Base-by-base conservation (phyloP, 768 basidiomycete genomes). In the Sistotremastrum suecicum region DNA sequence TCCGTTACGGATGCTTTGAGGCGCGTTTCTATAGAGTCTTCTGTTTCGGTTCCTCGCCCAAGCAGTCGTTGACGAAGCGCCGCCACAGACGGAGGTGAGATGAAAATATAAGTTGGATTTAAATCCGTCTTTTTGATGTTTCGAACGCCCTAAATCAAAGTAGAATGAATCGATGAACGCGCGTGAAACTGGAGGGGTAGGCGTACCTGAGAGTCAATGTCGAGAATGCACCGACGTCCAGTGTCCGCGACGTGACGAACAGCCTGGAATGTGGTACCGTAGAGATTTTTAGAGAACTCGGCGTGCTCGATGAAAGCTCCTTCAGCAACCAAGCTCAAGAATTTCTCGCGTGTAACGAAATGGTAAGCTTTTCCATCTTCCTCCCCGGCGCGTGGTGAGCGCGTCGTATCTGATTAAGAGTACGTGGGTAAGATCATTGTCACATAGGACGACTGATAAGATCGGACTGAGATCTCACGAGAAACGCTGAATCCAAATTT, bases 401-500 rank as follows among this genome's bases (percentile, higher is more conserved):
- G 78, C 5, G 94, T 98, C 4, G 94, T 98, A 67, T 97, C 89
- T 91, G 51, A 39, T 46, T 44, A 46, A 44, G 47, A 32, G 1
- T 10, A 46, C 7, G 44, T 2, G 29, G 42, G 36, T 32, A 2
- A 20, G 5, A 3, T 31, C 3, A 49, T 42, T 47, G 44, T 45
- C 39, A 50, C 33, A 36, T 45, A 39, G 46, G 50, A 40, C 41
- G 55, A 12, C 32, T 46, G 42, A 41, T 44, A 49, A 43, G 43
- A 43, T 35, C 31, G 43, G 47, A 46, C 36, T 51, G 47, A 50
- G 34, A 38, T 60, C 78, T 43, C 62, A 92, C 89, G 94, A 37
- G 91, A 95, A 45, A 98, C 82, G 58, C 82, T 83, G 69, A 97
- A 98, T 6, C 86, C 85, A 60, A 97, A 97, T 48, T 72, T 77